Conservation (phyloP, 2,329 filamentous ascomycete genomes). For the Biscogniauxia marginata region DNA sequence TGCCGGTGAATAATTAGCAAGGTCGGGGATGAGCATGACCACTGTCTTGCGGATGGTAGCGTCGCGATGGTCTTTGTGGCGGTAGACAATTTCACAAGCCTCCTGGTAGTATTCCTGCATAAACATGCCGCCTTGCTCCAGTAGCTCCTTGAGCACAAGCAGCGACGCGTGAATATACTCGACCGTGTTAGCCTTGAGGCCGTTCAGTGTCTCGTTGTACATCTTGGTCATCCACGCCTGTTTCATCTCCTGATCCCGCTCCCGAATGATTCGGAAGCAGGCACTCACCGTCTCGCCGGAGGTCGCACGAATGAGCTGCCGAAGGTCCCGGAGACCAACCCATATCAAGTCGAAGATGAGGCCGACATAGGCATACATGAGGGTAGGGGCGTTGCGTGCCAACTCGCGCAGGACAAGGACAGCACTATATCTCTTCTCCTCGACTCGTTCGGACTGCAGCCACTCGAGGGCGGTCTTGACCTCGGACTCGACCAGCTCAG, state of each 20-base stretch:
- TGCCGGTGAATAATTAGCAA: conserved; percentile 87
- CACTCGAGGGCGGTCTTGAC: conserved; percentile 96
- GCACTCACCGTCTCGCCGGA: conserved; percentile 91
- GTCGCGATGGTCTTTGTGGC: conserved; percentile 91
- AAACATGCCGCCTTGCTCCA: conserved; percentile 96
- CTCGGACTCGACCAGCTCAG: conserved; percentile 93
- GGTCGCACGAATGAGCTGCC: conserved; percentile 87
- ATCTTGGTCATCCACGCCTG: conserved; percentile 88
- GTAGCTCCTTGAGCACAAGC: conserved; percentile 85
- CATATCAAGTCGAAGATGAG: conserved; percentile 95
- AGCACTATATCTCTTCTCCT: conserved; percentile 89
- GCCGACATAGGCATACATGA: conserved; percentile 95
- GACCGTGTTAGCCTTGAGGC: conserved; percentile 75
- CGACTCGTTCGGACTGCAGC: conserved; percentile 91
- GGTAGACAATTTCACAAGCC: conserved; percentile 87
- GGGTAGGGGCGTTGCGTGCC: conserved; percentile 86
- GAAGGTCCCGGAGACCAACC: conserved; percentile 86
- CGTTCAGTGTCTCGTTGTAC: conserved; percentile 78
- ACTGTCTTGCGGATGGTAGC: conserved; percentile 84
- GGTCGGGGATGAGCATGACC: conserved; percentile 84
- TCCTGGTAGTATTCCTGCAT: conserved; percentile 95
- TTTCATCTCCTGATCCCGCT: conserved; percentile 86
- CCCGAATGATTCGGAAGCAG: conserved; percentile 92
- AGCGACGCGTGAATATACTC: conserved; percentile 94
- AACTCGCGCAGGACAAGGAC: conserved; percentile 89